Evolutionary conservation across 805 yeast species (phyloP).

Genomic region (Candida ovalis): DNA sequence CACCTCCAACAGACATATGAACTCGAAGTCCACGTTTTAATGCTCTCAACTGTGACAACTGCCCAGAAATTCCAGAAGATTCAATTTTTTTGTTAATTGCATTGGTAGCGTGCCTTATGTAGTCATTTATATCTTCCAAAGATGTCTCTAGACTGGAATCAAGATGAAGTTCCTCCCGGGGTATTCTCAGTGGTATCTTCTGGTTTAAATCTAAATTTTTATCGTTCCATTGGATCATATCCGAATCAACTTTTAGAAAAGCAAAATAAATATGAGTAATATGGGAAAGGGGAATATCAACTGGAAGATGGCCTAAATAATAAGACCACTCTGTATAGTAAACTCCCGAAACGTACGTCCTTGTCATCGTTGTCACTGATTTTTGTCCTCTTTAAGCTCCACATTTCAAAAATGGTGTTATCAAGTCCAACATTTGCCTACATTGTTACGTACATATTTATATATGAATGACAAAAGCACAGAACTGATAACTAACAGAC

Average conservation of each 20-base stretch:
- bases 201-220: constrained; percentile 58
- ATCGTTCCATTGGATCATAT: constrained; percentile 58
- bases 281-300: constrained; percentile 52
- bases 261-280: constrained; percentile 77
- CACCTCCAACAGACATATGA: constrained; percentile 81
- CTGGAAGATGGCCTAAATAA: constrained; percentile 58
- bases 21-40: constrained; percentile 42
- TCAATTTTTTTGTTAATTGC: background rate
- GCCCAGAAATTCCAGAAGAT: constrained; percentile 28
- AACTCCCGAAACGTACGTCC: constrained; percentile 19
- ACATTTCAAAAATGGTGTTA: too few species aligned
- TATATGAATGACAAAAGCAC: too few species aligned
- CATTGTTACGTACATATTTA: too few species aligned
- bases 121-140: background rate
- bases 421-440: too few species aligned
- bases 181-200: constrained; percentile 10
- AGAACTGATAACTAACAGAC: background rate
- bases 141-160: background rate
- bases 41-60: constrained; percentile 25
- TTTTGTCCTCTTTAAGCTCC: too few species aligned
- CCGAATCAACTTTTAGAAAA: constrained; percentile 56
- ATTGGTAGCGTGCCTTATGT: background rate
- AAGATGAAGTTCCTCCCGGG: background rate
- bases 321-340: constrained; percentile 66
- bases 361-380: too few species aligned